These are phyloP conservation scores for Stevia rebaudiana DNA, from an alignment of 140 eudicot species.

Conservation along the genomic window DNA sequence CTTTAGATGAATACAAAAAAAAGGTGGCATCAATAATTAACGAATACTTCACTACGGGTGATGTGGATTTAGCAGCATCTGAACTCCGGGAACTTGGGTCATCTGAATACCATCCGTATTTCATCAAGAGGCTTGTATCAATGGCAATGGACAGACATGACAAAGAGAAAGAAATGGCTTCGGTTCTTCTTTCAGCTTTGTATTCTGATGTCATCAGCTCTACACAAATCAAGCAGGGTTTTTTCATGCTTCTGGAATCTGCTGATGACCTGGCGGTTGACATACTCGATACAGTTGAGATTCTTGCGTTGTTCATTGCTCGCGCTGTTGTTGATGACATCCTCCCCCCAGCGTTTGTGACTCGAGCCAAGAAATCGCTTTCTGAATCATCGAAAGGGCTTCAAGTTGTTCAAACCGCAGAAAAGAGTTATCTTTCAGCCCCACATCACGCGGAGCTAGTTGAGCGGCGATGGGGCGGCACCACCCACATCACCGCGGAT, in stretches of 20 bases:
- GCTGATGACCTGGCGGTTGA: constrained; percentile 92
- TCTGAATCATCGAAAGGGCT: constrained; percentile 67
- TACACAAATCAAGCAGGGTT: constrained; percentile 78
- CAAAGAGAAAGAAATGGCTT: constrained; percentile 96
- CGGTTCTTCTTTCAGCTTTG: constrained; percentile 82
- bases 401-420: constrained; percentile 72
- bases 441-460: constrained; percentile 97
- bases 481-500: constrained; percentile 79
- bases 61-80: constrained; percentile 71
- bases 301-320: constrained; percentile 78
- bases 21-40: constrained; percentile 69
- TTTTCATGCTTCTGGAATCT: constrained; percentile 80
- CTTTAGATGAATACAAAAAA: constrained; percentile 89
- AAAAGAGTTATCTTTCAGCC: constrained; percentile 89
- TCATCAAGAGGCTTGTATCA: constrained; percentile 84
- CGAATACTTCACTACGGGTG: constrained; percentile 80
- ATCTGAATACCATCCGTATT: constrained; percentile 84
- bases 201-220: constrained; percentile 83
- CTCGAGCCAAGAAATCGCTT: constrained; percentile 56
- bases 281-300: constrained; percentile 78
- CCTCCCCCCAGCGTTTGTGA: constrained; percentile 88
- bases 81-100: constrained; percentile 82
- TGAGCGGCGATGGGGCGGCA: constrained; percentile 97
- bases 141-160: constrained; percentile 95
- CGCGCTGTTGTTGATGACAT: constrained; percentile 95